Conservation (phyloP, 805 yeast genomes). For the Torulaspora indica region DNA sequence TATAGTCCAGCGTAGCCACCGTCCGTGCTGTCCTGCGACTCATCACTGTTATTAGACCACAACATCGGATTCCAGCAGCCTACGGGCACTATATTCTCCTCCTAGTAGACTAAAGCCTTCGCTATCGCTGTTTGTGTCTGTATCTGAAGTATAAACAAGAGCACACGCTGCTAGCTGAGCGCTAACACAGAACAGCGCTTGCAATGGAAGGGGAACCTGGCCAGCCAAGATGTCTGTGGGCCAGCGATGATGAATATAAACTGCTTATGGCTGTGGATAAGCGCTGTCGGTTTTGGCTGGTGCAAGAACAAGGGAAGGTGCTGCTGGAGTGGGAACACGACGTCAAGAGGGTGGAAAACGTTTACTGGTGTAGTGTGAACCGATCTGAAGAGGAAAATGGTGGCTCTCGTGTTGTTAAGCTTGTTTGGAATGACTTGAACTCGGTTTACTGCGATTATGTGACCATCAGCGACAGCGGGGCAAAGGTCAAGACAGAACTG, state of each 20-base stretch:
- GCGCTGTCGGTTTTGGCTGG: constrained; percentile 2
- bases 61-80: constrained; percentile 2
- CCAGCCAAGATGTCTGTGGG: constrained; percentile 7
- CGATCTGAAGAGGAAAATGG: background rate
- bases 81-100: background rate
- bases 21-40: constrained; percentile 12
- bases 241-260: constrained; percentile 1
- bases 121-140: constrained; percentile 1
- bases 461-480: constrained; percentile 2
- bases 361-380: background rate
- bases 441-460: constrained; percentile 11
- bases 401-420: background rate
- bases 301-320: background rate
- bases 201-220: background rate
- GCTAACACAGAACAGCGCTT: background rate
- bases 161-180: background rate
- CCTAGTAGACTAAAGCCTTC: background rate
- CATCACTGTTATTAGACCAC: constrained; percentile 7
- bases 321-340: constrained; percentile 7
- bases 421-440: constrained; percentile 2
- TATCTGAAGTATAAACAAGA: constrained; percentile 6
- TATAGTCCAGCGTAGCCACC: constrained; percentile 19
- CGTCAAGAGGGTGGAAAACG: constrained; percentile 1
- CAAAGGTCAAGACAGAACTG: constrained; percentile 7
- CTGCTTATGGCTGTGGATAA: background rate